These are phyloP conservation scores for Hevea brasiliensis DNA, from an alignment of 345 rosid species.

Conservation along the genomic window DNA sequence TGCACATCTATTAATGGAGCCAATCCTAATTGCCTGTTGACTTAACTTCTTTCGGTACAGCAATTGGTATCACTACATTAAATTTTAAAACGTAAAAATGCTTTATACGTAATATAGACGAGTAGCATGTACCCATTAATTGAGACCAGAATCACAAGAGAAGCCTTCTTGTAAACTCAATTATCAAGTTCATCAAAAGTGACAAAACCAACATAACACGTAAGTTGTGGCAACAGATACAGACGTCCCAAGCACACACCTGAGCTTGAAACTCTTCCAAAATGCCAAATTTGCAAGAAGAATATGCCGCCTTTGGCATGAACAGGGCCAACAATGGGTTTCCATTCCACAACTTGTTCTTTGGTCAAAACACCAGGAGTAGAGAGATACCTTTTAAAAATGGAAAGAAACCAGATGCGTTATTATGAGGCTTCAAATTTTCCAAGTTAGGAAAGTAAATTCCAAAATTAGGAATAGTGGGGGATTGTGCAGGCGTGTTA, in stretches of 20 bases:
- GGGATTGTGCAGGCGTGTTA: no score
- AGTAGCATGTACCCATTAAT: not conserved
- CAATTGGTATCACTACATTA: no score
- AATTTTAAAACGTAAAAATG: no score
- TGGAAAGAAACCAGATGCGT: not conserved
- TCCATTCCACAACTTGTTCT: constrained; percentile 31
- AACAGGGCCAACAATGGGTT: constrained; percentile 29
- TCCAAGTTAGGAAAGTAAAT: not conserved
- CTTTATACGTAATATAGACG: no score
- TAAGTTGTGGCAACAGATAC: not conserved
- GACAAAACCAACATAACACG: not conserved
- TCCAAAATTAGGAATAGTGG: no score
- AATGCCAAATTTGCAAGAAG: constrained; percentile 32
- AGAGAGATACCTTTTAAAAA: constrained; percentile 12
- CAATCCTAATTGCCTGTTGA: no score
- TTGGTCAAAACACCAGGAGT: constrained; percentile 28
- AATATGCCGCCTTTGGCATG: constrained; percentile 32
- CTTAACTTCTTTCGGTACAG: no score
- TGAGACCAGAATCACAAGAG: not conserved
- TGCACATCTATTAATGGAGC: no score
- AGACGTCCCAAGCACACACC: not conserved
- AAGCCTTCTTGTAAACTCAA: not conserved
- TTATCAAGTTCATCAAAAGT: not conserved
- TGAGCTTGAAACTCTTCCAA: constrained; percentile 25
- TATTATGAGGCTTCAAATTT: not conserved